Evolutionary conservation across 495 filamentous ascomycete genomes (phyloP), one percentile per base, ranked within the genome.

Genomic region (Tetracladium setigerum): DNA sequence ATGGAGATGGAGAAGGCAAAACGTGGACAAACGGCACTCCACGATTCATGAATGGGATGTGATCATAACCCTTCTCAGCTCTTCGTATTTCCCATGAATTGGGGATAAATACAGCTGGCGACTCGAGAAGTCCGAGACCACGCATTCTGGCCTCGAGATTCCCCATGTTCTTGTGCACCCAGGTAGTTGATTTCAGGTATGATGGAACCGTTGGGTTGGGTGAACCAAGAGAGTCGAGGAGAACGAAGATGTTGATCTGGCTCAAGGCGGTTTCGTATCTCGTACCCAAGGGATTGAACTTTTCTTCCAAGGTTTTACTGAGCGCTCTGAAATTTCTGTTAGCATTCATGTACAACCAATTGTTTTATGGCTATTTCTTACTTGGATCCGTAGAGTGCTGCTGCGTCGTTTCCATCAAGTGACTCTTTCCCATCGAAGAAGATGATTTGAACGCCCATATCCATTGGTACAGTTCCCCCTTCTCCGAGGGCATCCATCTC

Each of bases 361-460:
- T 14, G 30, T 36, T 11, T n/a, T 18, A 15, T 13, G 41, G 46
- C 61, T 7, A 7, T 27, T 27, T 27, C 22, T 36, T 53, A 79
- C 60, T 86, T 76, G 3, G 89, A 76, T 2, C 90, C 90, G 49
- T 95, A 96, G 12, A 95, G 65, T 4, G 81, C 90, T 4, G 81
- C 90, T 1, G 71, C 74, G 24, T 71, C 76, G 15, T 79, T 82
- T 89, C 89, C 95, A 0, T 49, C 62, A 64, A 92, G 95, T 4
- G 90, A 87, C 67, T 96, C 90, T 66, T 96, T 89, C 5, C 90
- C 90, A 55, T 96, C 90, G 16, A 96, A 59, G 41, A 96, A 77
- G 31, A 96, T 52, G 14, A 95, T 78, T 69, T 95, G 90, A 37
- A 95, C 73, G 4, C 89, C 89, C 55, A 73, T 76, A 45, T 70